These are phyloP conservation scores for Lactarius hengduanensis DNA, from an alignment of 768 basidiomycete genomes.

Conservation along the genomic window DNA sequence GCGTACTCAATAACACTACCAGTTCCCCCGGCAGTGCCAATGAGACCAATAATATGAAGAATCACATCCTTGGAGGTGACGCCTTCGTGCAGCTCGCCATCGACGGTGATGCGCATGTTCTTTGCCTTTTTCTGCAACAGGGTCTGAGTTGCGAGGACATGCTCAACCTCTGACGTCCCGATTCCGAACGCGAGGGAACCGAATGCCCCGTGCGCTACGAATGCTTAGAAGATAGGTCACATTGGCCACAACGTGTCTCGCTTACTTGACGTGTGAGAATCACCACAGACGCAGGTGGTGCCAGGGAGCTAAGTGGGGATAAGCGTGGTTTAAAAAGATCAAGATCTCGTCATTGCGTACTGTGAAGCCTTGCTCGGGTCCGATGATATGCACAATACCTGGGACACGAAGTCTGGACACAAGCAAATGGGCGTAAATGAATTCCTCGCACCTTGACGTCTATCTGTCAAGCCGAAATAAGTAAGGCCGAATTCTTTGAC, in stretches of 20 bases:
- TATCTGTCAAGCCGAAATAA: conserved; percentile 67
- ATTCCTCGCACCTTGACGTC: conserved; percentile 51
- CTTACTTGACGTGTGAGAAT: conserved; percentile 64
- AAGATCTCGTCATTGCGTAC: conserved; percentile 31
- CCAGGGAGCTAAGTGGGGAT: conserved; percentile 39
- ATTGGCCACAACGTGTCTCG: not conserved
- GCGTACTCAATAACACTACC: conserved; percentile 65
- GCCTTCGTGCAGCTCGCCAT: conserved; percentile 53
- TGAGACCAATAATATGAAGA: conserved; percentile 61
- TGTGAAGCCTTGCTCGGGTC: conserved; percentile 66
- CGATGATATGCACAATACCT: conserved; percentile 62
- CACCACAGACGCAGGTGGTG: conserved; percentile 57
- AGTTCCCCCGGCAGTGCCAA: conserved; percentile 65
- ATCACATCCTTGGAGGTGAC: conserved; percentile 64
- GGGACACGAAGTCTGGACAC: conserved; percentile 1
- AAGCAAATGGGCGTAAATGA: conserved; percentile 6
- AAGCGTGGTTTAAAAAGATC: not conserved
- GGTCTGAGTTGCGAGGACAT: conserved; percentile 66
- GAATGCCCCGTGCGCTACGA: conserved; percentile 59
- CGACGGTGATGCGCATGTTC: conserved; percentile 65
- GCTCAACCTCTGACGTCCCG: conserved; percentile 67
- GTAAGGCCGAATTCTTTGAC: conserved; percentile 65
- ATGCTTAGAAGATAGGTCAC: conserved; percentile 10
- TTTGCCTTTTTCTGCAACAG: conserved; percentile 60
- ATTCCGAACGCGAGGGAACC: conserved; percentile 68